These are phyloP conservation scores for Arthrobotrys sphaeroides DNA, from an alignment of 2,329 filamentous ascomycete genomes.

Conservation along the genomic window DNA sequence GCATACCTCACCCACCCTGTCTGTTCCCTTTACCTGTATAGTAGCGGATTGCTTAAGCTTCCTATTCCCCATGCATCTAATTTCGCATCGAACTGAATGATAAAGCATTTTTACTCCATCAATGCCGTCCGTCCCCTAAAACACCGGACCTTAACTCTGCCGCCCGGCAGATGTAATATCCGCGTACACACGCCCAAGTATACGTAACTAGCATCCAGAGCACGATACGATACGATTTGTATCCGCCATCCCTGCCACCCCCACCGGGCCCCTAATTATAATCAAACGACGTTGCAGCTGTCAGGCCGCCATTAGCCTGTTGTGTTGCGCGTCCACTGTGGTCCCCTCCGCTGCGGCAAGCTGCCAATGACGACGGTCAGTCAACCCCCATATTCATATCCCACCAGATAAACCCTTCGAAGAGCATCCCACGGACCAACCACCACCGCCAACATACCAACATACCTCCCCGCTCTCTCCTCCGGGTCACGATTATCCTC, in stretches of 20 bases:
- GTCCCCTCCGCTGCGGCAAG: slow-evolving; percentile 22
- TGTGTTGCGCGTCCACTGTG: slow-evolving; percentile 45
- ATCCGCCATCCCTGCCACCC: not conserved
- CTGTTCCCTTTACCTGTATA: slow-evolving; percentile 24
- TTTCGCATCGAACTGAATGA: slow-evolving; percentile 18
- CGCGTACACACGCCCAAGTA: no score
- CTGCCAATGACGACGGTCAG: slow-evolving; percentile 40
- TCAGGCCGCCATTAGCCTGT: slow-evolving; percentile 22
- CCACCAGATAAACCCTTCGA: slow-evolving; percentile 7
- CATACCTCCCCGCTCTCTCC: not conserved
- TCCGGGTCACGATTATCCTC: not conserved
- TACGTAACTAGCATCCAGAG: no score
- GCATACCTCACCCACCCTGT: not conserved
- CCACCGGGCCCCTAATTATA: not conserved
- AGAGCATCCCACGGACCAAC: slow-evolving; percentile 15
- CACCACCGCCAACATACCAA: not conserved
- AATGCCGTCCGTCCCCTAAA: not conserved
- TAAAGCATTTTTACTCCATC: slow-evolving; percentile 15
- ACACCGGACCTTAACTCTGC: not conserved
- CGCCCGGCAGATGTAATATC: not conserved
- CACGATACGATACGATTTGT: no score
- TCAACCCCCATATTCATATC: slow-evolving; percentile 15
- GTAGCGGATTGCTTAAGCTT: slow-evolving; percentile 42
- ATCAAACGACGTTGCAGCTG: slow-evolving; percentile 26
- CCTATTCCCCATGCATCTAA: slow-evolving; percentile 17